These are phyloP conservation scores for Pseudogymnoascus sp. DNA, from an alignment of 2,329 filamentous ascomycete species.

Conservation along the genomic window DNA sequence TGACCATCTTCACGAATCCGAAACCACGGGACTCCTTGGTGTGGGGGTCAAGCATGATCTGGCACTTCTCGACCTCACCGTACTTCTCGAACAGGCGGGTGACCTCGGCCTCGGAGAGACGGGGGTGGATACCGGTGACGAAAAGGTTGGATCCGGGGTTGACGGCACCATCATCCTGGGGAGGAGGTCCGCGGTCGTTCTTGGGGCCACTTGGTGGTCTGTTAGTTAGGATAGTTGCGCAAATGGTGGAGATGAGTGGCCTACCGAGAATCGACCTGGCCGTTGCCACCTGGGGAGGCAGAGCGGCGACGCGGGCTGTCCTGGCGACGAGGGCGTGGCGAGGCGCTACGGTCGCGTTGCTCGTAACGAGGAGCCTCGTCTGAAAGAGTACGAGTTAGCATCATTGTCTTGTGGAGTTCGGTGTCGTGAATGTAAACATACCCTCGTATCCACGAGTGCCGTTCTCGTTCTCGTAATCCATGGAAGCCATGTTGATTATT, in stretches of 20 bases:
- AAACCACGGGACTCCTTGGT: conserved; percentile 98
- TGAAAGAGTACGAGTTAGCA: conserved; percentile 25
- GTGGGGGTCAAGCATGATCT: conserved; percentile 98
- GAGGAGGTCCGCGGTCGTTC: conserved; percentile 40
- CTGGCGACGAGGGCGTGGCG: conserved; percentile 53
- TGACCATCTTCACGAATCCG: conserved; percentile 98
- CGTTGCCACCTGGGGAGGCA: conserved; percentile 50
- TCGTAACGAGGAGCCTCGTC: conserved; percentile 61
- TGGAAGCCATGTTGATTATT: conserved; percentile 42
- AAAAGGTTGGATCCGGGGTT: conserved; percentile 98
- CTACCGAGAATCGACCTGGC: conserved; percentile 41
- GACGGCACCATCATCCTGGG: conserved; percentile 66
- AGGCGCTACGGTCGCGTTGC: conserved; percentile 59
- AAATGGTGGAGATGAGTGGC: conserved; percentile 13
- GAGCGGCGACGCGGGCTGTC: conserved; percentile 53
- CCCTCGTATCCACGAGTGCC: conserved; percentile 58
- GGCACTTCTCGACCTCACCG: conserved; percentile 96
- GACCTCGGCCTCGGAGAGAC: conserved; percentile 81
- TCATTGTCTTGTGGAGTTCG: neutral
- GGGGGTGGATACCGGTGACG: conserved; percentile 94
- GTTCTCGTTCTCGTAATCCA: conserved; percentile 65
- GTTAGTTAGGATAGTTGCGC: conserved; percentile 10
- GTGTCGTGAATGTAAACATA: conserved; percentile 31
- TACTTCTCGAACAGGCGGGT: conserved; percentile 97
- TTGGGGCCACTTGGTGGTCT: conserved; percentile 38